Conservation (phyloP, 805 yeast genomes). For the Hanseniaspora osmophila region DNA sequence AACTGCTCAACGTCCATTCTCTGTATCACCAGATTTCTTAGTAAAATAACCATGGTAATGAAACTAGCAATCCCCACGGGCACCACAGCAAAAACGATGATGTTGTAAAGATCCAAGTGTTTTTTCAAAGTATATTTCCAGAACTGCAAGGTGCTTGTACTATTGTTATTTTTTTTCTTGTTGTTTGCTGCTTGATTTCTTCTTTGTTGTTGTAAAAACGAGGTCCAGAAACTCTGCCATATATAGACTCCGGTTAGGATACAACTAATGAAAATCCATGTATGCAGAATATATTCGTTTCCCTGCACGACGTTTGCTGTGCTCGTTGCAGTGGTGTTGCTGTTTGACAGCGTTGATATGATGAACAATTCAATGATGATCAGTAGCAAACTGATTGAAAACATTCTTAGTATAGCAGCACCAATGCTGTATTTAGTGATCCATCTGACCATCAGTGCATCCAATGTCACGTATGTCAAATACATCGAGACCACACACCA, state of each 20-base stretch:
- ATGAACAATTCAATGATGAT: constrained; percentile 57
- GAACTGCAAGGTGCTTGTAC: constrained; percentile 5
- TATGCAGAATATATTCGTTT: constrained; percentile 61
- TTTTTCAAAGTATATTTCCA: constrained; percentile 26
- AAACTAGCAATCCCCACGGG: constrained; percentile 94
- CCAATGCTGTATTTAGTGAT: constrained; percentile 77
- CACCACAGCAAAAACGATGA: constrained; percentile 93
- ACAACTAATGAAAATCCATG: constrained; percentile 87
- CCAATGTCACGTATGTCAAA: constrained; percentile 68
- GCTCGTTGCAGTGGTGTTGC: background rate
- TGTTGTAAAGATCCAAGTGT: constrained; percentile 73
- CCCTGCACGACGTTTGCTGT: constrained; percentile 17
- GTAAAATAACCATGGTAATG: constrained; percentile 73
- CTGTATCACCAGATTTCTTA: constrained; percentile 61
- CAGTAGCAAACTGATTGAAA: constrained; percentile 65
- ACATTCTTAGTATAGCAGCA: constrained; percentile 78
- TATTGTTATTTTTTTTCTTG: background rate
- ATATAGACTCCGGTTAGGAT: constrained; percentile 67
- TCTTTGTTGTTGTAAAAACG: constrained; percentile 39
- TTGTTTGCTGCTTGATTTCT: constrained; percentile 12
- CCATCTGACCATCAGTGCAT: constrained; percentile 87
- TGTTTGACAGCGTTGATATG: constrained; percentile 43
- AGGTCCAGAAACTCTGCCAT: constrained; percentile 77
- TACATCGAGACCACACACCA: constrained; percentile 89
- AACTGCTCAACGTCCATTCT: constrained; percentile 43